phyloP scores from a whole-genome alignment of 768 basidiomycete genomes.

The Lactarius psammicola region DNA sequence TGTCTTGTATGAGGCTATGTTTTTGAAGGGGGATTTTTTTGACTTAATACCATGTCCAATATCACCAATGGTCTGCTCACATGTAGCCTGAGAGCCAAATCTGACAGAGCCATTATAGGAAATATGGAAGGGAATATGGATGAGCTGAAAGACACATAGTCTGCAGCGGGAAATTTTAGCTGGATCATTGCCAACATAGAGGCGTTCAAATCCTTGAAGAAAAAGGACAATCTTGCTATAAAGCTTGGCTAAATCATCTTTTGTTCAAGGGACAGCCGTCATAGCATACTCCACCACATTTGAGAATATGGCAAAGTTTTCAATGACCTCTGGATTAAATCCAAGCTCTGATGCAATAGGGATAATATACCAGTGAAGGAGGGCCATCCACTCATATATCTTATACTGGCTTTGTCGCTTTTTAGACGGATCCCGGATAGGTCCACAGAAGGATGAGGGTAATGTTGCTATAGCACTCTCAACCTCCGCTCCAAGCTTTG shows the following conservation, averaged over 20 bases:
- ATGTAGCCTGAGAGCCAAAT: too few relatives aligned
- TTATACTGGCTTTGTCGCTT: neutral
- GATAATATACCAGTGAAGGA: constrained; percentile 2
- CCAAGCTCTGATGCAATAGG: neutral
- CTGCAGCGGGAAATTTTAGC: neutral
- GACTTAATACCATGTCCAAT: too few relatives aligned
- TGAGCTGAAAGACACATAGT: too few relatives aligned
- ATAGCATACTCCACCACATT: too few relatives aligned
- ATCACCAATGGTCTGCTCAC: too few relatives aligned
- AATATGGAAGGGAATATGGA: too few relatives aligned
- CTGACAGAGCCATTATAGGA: too few relatives aligned
- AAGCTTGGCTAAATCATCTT: neutral
- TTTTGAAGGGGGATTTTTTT: too few relatives aligned
- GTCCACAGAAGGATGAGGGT: neutral
- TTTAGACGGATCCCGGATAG: neutral
- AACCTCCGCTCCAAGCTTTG: too few relatives aligned
- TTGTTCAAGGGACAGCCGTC: neutral
- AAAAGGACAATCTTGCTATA: neutral
- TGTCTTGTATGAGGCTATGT: too few relatives aligned
- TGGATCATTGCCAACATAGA: constrained; percentile 5
- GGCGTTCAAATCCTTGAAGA: constrained; percentile 3
- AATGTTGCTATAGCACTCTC: too few relatives aligned
- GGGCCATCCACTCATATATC: neutral
- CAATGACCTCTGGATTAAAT: constrained; percentile 26
- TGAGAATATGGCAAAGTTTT: constrained; percentile 14